A percentile compares a stretch with the other conserved stretches of the same genome.
These are phyloP conservation scores for Alternaria hordeiaustralica DNA, from an alignment of 2,329 filamentous ascomycete species.

Conservation along the genomic window DNA sequence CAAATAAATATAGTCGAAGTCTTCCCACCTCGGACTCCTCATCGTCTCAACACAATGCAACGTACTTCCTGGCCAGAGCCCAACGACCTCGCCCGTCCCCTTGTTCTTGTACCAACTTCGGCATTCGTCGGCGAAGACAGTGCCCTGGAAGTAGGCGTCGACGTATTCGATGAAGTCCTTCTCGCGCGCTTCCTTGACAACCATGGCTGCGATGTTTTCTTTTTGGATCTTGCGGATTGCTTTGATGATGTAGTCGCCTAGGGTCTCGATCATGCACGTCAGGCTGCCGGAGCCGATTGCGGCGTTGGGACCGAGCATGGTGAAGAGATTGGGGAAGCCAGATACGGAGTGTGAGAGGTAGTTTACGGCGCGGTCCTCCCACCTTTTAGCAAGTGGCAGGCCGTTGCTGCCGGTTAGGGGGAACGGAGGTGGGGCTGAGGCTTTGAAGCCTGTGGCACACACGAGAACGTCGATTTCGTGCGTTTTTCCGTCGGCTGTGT, in stretches of 20 bases:
- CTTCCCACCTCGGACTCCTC: slow-evolving; percentile 45
- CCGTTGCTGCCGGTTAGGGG: slow-evolving; percentile 41
- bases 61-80: slow-evolving; percentile 44
- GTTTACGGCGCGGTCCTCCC: slow-evolving; percentile 41
- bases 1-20: slow-evolving; percentile 41
- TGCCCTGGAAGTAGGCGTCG: slow-evolving; percentile 43
- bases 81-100: slow-evolving; percentile 34
- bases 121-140: slow-evolving; percentile 44
- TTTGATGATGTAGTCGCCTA: slow-evolving; percentile 50
- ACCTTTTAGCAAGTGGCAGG: slow-evolving; percentile 40
- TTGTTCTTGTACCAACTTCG: slow-evolving; percentile 46
- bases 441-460: slow-evolving; percentile 55
- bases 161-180: slow-evolving; percentile 40
- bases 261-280: slow-evolving; percentile 51
- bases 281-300: slow-evolving; percentile 50
- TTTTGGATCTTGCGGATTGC: slow-evolving; percentile 52
- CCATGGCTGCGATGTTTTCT: slow-evolving; percentile 51
- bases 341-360: slow-evolving; percentile 41
- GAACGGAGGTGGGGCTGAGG: slow-evolving; percentile 49
- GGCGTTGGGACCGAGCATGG: slow-evolving; percentile 52
- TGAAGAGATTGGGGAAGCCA: slow-evolving; percentile 50
- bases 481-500: slow-evolving; percentile 49
- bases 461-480: slow-evolving; percentile 53
- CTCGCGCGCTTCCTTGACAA: slow-evolving; percentile 32
- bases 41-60: slow-evolving; percentile 43